Evolutionary conservation across 129 eudicot genomes (phyloP).

Genomic region (Centrapalus pauciflorus): DNA sequence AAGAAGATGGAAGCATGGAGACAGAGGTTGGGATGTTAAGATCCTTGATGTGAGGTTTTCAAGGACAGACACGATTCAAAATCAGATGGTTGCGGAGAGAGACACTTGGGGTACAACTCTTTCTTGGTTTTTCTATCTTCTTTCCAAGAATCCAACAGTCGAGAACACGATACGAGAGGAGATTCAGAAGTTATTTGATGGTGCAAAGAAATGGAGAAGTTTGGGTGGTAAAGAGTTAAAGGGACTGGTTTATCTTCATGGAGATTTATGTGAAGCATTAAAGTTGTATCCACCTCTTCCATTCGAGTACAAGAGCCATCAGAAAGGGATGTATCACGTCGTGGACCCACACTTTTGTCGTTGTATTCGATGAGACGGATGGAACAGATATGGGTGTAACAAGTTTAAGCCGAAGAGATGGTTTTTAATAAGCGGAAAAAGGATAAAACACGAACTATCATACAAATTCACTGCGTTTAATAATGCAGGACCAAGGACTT

Average conservation of each 20-base stretch:
- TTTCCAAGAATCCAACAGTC: background rate
- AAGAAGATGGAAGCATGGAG: background rate
- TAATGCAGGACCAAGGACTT: slow-evolving; percentile 31
- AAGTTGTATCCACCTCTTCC: slow-evolving; percentile 21
- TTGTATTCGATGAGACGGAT: slow-evolving; percentile 20
- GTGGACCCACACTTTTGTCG: slow-evolving; percentile 7
- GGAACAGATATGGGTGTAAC: slow-evolving; percentile 25
- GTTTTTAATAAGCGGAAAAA: background rate
- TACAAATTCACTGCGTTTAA: slow-evolving; percentile 24
- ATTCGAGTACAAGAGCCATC: background rate
- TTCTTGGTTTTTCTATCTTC: slow-evolving; percentile 19
- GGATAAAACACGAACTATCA: slow-evolving; percentile 14
- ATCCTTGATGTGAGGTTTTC: background rate
- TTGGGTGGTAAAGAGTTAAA: background rate
- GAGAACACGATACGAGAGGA: background rate
- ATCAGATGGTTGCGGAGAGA: slow-evolving; percentile 12
- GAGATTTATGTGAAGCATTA: slow-evolving; percentile 27
- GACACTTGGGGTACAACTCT: slow-evolving; percentile 19
- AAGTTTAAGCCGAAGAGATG: slow-evolving; percentile 33
- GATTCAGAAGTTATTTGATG: background rate
- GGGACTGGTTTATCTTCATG: slow-evolving; percentile 10
- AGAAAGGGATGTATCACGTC: background rate
- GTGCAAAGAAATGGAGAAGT: background rate
- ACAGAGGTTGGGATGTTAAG: background rate
- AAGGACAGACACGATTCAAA: background rate